Conservation (phyloP, 2,329 filamentous ascomycete species). For the Magnaporthales sp. region DNA sequence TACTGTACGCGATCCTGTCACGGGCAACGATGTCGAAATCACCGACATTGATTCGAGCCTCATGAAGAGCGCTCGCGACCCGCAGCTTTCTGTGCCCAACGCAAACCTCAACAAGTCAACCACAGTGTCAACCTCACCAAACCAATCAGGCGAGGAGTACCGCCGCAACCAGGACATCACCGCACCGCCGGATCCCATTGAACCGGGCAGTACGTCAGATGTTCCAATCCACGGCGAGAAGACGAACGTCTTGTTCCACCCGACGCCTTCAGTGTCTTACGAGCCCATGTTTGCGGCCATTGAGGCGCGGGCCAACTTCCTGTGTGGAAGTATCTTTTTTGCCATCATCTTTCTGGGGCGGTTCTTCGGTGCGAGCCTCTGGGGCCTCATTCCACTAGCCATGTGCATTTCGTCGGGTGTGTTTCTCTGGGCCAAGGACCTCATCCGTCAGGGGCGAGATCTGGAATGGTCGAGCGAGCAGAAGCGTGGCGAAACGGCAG, state of each 20-base stretch:
- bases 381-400: slow-evolving; percentile 67
- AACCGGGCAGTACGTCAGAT: slow-evolving; percentile 76
- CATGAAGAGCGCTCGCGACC: slow-evolving; percentile 53
- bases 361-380: slow-evolving; percentile 68
- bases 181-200: slow-evolving; percentile 80
- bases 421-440: slow-evolving; percentile 83
- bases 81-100: slow-evolving; percentile 74
- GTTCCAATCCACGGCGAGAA: slow-evolving; percentile 94
- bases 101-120: slow-evolving; percentile 74
- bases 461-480: slow-evolving; percentile 86
- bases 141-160: slow-evolving; percentile 72
- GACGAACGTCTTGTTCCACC: slow-evolving; percentile 93
- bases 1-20: slow-evolving; percentile 77
- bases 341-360: slow-evolving; percentile 70
- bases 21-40: slow-evolving; percentile 77
- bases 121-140: slow-evolving; percentile 60
- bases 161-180: slow-evolving; percentile 80
- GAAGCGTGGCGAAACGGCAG: slow-evolving; percentile 74
- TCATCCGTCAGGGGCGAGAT: slow-evolving; percentile 73
- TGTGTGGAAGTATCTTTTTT: slow-evolving; percentile 63
- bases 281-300: slow-evolving; percentile 76
- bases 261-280: slow-evolving; percentile 81
- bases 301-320: slow-evolving; percentile 62
- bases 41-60: slow-evolving; percentile 57
- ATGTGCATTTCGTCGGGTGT: slow-evolving; percentile 67